Base-by-base conservation (phyloP, 192 early-diverging fungal species). In the Gaertneriomyces semiglobifer region DNA sequence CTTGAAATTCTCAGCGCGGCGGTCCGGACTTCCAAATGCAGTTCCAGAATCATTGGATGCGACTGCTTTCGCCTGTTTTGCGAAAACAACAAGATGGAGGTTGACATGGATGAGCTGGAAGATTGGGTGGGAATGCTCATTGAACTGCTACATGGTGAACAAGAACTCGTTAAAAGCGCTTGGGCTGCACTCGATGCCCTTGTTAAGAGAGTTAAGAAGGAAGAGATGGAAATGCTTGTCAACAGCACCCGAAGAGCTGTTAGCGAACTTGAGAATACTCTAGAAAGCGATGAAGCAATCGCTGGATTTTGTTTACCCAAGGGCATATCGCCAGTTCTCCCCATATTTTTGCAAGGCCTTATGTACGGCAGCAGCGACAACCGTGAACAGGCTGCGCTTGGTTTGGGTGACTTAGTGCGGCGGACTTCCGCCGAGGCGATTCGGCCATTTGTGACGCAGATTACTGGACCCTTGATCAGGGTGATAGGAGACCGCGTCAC, bases 381-480 rank as follows among this genome's bases (percentile, higher is more conserved):
- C 47, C 88, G 94, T 53, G 95, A 98, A 77, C 85, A 86, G 44
- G 83, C 93, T 25, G 93, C 94, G 48, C 77, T 89, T 40, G 92
- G 89, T 43, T 86, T 98, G 78, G 93, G 93, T 5, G 87, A 88
- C 19, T 62, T 92, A 52, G 84, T 92, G 7, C 44, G 64, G 47
- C 79, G 87, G 19, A 93, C 92, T 7, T 84, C 88, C 12, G 81
- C 86, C 5, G 84, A 86, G 12, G 87, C 88, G 8, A 81, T 99
- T 25, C 88, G 88, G 50, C 86, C 91, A 42, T 98, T 89, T 73
- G 93, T 96, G 39, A 97, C 94, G 6, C 89, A 90, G 65, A 95
- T 99, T 46, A 94, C 96, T 7, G 96, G 96, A 50, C 93, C 95
- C 25, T 83, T 99, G 50, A 99, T 99, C 79, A 92, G 96, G 78